Base-by-base conservation (phyloP, 306 rosid species). In the Urtica urens region DNA sequence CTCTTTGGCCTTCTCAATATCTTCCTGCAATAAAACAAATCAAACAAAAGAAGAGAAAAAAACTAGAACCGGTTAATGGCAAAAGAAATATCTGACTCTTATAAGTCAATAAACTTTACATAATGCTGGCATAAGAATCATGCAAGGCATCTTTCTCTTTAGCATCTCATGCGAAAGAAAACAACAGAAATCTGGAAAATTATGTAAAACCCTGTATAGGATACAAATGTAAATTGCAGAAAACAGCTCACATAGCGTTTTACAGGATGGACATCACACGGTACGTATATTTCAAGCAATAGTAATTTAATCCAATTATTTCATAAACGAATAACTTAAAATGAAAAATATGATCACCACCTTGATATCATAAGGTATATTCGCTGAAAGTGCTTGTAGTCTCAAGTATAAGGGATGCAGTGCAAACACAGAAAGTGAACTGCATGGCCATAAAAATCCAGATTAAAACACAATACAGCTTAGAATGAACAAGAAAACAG, bases 341-440 rank as follows among this genome's bases (percentile, higher is more conserved):
- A 3, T 31, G 42, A 3, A 29, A 46, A 7, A 15, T 28, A 38
- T 13, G n/a, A 21, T 5, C 6, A 28, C 50, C 55, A 81, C 97
- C 95, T 74, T 81, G 74, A 90, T 71, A 64, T 77, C 94, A 66
- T 66, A 73, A 21, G 93, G 77, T 47, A 84, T 59, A 52, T 75
- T 79, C 37, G 68, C 70, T 33, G 97, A 84, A 66, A 90, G 94
- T 57, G 84, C 87, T 56, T 90, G 85, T 48, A 90, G 87, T 72
- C 93, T 74, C 59, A 90, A 63, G 82, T 90, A 90, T 49, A 90
- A 72, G 7, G 97, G 97, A 73, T 90, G 97, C 71, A 90, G 55
- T 13, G 97, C 97, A 75, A 64, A 90, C 47, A 90, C 97, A 19
- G 97, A 90, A 35, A 90, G 84, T 44, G 97, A 90, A 65, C 97